A percentile compares a stretch with the other conserved stretches of the same genome.
These are phyloP conservation scores for Aspergillus taichungensis DNA, from an alignment of 495 filamentous ascomycete species.

Conservation along the genomic window DNA sequence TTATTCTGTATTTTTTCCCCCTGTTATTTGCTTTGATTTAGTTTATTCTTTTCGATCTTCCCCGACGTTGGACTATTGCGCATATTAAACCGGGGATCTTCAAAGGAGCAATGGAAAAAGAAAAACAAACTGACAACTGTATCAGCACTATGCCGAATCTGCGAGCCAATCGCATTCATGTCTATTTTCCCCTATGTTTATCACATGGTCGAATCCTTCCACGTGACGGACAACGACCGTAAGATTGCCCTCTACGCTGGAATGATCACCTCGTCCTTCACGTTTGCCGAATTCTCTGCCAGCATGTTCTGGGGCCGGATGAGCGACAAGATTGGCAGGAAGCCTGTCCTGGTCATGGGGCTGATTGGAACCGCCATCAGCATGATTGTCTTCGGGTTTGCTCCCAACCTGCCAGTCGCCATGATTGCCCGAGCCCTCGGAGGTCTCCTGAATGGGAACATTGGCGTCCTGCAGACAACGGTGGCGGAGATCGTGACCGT, in stretches of 20 bases:
- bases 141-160: slow-evolving; percentile 84
- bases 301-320: slow-evolving; percentile 87
- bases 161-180: slow-evolving; percentile 99
- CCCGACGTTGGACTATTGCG: too few relatives aligned
- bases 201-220: slow-evolving; percentile 91
- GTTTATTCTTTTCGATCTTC: too few relatives aligned
- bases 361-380: slow-evolving; percentile 84
- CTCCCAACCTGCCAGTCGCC: slow-evolving; percentile 72
- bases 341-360: slow-evolving; percentile 83
- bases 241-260: slow-evolving; percentile 89
- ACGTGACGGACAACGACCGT: slow-evolving; percentile 66
- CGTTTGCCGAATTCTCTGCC: slow-evolving; percentile 87
- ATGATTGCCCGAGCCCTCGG: slow-evolving; percentile 82
- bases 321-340: slow-evolving; percentile 86
- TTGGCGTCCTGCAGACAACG: slow-evolving; percentile 90
- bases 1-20: too few relatives aligned
- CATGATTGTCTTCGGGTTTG: slow-evolving; percentile 90
- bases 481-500: slow-evolving; percentile 86
- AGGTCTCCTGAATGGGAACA: slow-evolving; percentile 90
- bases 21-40: too few relatives aligned
- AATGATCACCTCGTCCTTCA: slow-evolving; percentile 94
- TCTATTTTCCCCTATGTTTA: slow-evolving; percentile 99
- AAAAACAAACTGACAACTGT: slow-evolving; percentile 24
- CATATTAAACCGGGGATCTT: too few relatives aligned
- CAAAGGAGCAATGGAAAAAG: too few relatives aligned